Conservation (phyloP, 306 rosid species). For the Phaseolus lunatus region DNA sequence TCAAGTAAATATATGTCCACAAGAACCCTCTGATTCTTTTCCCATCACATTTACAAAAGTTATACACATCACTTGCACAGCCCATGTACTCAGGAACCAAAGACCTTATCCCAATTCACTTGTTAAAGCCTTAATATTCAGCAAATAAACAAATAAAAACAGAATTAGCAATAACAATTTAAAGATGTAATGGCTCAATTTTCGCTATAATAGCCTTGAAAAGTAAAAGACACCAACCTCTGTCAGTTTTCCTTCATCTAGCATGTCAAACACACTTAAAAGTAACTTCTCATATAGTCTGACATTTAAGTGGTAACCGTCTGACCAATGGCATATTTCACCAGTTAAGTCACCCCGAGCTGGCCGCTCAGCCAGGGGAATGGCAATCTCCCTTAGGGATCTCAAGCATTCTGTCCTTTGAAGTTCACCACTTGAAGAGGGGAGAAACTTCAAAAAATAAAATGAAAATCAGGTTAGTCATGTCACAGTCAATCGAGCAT, state of each 20-base stretch:
- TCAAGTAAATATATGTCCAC: constrained; percentile 30
- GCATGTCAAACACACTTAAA: constrained; percentile 90
- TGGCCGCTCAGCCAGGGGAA: constrained; percentile 95
- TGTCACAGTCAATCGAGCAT: constrained; percentile 37
- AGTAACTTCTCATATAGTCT: constrained; percentile 93
- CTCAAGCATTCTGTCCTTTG: constrained; percentile 94
- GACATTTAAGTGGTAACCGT: constrained; percentile 91
- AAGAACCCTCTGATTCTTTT: constrained; percentile 16
- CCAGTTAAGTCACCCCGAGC: constrained; percentile 99
- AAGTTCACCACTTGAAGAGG: constrained; percentile 84
- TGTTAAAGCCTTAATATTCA: constrained; percentile 12
- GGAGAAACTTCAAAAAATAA: constrained; percentile 73
- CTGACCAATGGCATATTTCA: constrained; percentile 99
- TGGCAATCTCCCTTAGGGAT: constrained; percentile 82
- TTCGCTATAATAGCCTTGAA: constrained; percentile 30
- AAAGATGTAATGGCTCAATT: constrained; percentile 35
- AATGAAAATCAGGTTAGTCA: constrained; percentile 38
- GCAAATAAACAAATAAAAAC: constrained; percentile 29
- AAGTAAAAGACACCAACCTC: constrained; percentile 74
- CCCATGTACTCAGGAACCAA: constrained; percentile 24
- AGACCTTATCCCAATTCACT: constrained; percentile 25
- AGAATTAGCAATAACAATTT: constrained; percentile 32
- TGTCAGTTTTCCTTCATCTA: constrained; percentile 94
- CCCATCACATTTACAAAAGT: constrained; percentile 23
- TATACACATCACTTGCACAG: constrained; percentile 38